Evolutionary conservation across 805 yeast species (phyloP).

Genomic region (Babjeviella inositovora): DNA sequence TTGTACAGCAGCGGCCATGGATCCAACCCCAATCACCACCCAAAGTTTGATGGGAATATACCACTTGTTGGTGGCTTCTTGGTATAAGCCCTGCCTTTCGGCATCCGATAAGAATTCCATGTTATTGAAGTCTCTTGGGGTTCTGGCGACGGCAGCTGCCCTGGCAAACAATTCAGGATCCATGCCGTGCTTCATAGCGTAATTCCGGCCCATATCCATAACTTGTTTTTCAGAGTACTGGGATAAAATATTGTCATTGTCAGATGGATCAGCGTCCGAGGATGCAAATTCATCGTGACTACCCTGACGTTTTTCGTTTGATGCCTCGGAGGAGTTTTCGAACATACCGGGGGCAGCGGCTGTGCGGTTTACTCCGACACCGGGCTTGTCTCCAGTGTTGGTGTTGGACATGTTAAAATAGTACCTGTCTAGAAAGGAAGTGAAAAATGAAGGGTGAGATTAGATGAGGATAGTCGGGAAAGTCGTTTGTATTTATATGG

Average conservation of each 20-base stretch:
- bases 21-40: slow-evolving; percentile 46
- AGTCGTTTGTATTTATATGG: no score
- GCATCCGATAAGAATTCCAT: slow-evolving; percentile 39
- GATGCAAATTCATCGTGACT: no score
- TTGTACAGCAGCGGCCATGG: slow-evolving; percentile 67
- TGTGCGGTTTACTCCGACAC: no score
- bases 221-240: slow-evolving; percentile 49
- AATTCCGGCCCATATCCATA: slow-evolving; percentile 53
- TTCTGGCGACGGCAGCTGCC: slow-evolving; percentile 55
- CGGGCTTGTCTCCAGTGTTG: no score
- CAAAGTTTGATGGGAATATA: slow-evolving; percentile 22
- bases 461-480: no score
- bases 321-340: no score
- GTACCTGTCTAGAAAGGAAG: no score
- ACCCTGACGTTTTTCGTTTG: no score
- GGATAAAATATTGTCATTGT: slow-evolving; percentile 26
- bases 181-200: slow-evolving; percentile 37
- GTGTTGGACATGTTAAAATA: no score
- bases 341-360: no score
- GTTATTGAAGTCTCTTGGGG: slow-evolving; percentile 37
- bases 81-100: slow-evolving; percentile 31
- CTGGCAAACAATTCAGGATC: slow-evolving; percentile 43
- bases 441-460: no score
- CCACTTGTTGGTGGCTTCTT: slow-evolving; percentile 30
- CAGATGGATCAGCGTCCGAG: no score